Evolutionary conservation across 2,329 filamentous ascomycete species (phyloP).

Genomic region (Penicillium carneum): DNA sequence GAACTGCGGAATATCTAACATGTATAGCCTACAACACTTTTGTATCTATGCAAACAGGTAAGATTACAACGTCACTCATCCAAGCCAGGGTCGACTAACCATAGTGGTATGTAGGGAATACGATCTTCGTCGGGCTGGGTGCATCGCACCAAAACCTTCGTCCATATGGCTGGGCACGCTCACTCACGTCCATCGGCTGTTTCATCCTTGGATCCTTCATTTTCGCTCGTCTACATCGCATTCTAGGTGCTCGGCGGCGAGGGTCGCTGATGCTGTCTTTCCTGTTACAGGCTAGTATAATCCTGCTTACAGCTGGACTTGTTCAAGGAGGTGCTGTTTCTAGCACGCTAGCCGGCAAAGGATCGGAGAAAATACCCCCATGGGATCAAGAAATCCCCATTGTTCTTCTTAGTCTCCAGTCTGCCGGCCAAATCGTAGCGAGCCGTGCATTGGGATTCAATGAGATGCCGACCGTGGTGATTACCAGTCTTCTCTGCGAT

Average conservation of each 20-base stretch:
- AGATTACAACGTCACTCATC: constrained; percentile 7
- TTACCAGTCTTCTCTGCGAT: constrained; percentile 39
- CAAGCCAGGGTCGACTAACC: constrained; percentile 1
- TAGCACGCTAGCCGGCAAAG: constrained; percentile 19
- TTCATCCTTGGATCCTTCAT: constrained; percentile 52
- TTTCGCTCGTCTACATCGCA: constrained; percentile 49
- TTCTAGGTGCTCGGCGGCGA: constrained; percentile 34
- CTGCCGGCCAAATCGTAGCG: constrained; percentile 43
- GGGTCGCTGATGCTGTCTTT: constrained; percentile 41
- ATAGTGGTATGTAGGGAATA: constrained; percentile 44
- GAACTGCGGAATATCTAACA: neutral
- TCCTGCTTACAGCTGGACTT: constrained; percentile 40
- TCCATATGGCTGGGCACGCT: constrained; percentile 55
- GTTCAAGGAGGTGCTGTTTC: constrained; percentile 38
- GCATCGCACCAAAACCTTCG: constrained; percentile 51
- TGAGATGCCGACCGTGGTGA: constrained; percentile 46
- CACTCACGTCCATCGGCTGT: constrained; percentile 54
- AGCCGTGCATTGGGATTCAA: constrained; percentile 39
- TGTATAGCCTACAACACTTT: constrained; percentile 53
- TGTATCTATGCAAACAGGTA: constrained; percentile 52
- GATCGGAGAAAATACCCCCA: constrained; percentile 7
- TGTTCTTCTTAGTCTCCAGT: constrained; percentile 43
- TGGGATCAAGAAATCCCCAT: constrained; percentile 42
- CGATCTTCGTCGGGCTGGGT: constrained; percentile 54
- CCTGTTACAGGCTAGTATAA: constrained; percentile 38